These are phyloP conservation scores for Cercospora citrullina DNA, from an alignment of 2,329 filamentous ascomycete species.

Conservation along the genomic window DNA sequence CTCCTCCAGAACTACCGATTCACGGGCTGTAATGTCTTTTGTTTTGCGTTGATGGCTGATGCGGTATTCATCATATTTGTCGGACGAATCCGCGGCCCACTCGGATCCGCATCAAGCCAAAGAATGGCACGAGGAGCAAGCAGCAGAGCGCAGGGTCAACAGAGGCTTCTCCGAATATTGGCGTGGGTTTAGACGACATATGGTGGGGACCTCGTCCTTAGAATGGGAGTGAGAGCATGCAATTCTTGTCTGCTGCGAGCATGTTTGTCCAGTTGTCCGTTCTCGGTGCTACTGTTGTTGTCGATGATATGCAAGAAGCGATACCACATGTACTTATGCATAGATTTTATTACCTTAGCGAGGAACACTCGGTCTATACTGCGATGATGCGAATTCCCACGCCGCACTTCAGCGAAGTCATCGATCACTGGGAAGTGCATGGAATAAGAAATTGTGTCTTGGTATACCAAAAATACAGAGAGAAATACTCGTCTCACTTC, in stretches of 20 bases:
- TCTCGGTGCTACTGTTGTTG: not conserved
- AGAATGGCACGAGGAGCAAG: not conserved
- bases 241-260: not conserved
- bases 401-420: too few species aligned
- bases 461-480: not conserved
- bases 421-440: not conserved
- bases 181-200: not conserved
- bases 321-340: not conserved
- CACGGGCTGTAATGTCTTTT: conserved; percentile 5
- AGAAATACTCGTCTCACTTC: not conserved
- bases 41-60: conserved; percentile 9
- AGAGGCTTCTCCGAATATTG: not conserved
- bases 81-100: not conserved
- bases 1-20: not conserved
- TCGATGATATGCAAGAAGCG: not conserved
- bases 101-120: not conserved
- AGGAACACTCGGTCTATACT: too few species aligned
- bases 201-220: not conserved
- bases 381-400: too few species aligned
- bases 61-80: not conserved
- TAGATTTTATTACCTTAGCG: not conserved
- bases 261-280: not conserved
- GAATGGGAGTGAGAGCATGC: not conserved
- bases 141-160: not conserved
- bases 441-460: not conserved